Evolutionary conservation across 495 filamentous ascomycete genomes (phyloP).

Genomic region (Hyaloscypha bicolor): DNA sequence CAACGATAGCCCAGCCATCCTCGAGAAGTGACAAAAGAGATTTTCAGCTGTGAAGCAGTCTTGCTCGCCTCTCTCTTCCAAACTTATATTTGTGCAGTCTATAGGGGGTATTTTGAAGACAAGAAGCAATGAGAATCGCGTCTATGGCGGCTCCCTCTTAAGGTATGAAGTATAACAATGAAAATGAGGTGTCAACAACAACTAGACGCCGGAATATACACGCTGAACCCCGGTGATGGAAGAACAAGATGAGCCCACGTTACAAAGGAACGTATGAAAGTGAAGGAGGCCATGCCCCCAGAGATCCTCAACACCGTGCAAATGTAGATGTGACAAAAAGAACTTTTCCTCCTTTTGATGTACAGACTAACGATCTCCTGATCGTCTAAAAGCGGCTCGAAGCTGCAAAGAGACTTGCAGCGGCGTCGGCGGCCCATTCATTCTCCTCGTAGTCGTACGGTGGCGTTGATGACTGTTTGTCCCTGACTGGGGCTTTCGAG

Average conservation of each 20-base stretch:
- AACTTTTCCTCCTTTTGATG: slow-evolving; percentile 34
- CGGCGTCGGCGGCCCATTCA: slow-evolving; percentile 83
- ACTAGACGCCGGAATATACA: slow-evolving; percentile 35
- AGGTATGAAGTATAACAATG: slow-evolving; percentile 33
- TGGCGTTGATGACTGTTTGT: slow-evolving; percentile 75
- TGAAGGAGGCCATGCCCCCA: slow-evolving; percentile 32
- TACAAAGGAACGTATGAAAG: slow-evolving; percentile 35
- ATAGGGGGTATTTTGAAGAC: slow-evolving; percentile 45
- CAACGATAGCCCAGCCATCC: neutral
- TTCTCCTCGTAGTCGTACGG: slow-evolving; percentile 77
- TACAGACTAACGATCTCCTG: slow-evolving; percentile 23
- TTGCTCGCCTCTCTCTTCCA: slow-evolving; percentile 29
- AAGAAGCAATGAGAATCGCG: slow-evolving; percentile 34
- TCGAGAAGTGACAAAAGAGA: slow-evolving; percentile 24
- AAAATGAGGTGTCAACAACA: slow-evolving; percentile 24
- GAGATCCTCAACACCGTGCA: slow-evolving; percentile 37
- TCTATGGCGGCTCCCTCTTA: slow-evolving; percentile 31
- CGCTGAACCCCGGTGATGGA: slow-evolving; percentile 34
- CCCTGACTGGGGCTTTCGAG: slow-evolving; percentile 49
- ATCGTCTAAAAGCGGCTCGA: slow-evolving; percentile 53
- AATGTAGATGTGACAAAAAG: slow-evolving; percentile 34
- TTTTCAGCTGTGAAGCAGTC: slow-evolving; percentile 29
- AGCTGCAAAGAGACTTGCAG: slow-evolving; percentile 74
- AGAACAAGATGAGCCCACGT: slow-evolving; percentile 32
- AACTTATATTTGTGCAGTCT: slow-evolving; percentile 35